phyloP scores from a whole-genome alignment of 345 rosid genomes.

The thale cress (Arabidopsis thaliana) region DNA sequence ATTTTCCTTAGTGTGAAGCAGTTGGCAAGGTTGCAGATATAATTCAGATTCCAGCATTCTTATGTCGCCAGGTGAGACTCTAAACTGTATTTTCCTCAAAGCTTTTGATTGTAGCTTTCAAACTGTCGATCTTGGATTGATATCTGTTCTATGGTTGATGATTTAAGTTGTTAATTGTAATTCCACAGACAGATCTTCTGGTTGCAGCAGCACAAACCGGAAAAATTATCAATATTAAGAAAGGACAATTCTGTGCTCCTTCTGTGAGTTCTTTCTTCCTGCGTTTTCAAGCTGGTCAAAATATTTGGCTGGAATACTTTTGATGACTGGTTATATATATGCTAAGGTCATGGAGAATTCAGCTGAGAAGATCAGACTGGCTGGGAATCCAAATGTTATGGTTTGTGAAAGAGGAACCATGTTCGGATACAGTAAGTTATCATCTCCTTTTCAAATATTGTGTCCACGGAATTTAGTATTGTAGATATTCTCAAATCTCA shows the following conservation, averaged over 20 bases:
- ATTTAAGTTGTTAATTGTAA: constrained; percentile 26
- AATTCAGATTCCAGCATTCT: constrained; percentile 95
- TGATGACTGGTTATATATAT: constrained; percentile 34
- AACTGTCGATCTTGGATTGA: constrained; percentile 15
- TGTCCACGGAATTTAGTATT: background rate
- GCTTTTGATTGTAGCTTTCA: constrained; percentile 27
- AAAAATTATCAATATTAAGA: constrained; percentile 88
- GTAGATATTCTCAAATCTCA: constrained; percentile 22
- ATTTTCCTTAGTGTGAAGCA: constrained; percentile 70
- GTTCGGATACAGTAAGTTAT: constrained; percentile 96
- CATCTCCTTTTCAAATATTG: constrained; percentile 20
- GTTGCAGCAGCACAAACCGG: constrained; percentile 97
- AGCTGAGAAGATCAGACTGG: constrained; percentile 84
- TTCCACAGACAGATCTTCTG: constrained; percentile 95
- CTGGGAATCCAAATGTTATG: constrained; percentile 97
- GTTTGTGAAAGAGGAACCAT: constrained; percentile 98
- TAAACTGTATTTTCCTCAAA: constrained; percentile 11
- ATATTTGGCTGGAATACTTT: background rate
- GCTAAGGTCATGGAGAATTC: constrained; percentile 88
- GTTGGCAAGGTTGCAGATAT: constrained; percentile 92
- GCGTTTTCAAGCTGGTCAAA: constrained; percentile 26
- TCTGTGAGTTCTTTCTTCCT: constrained; percentile 60
- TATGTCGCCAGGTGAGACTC: constrained; percentile 85
- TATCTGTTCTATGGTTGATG: constrained; percentile 16
- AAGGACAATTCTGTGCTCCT: constrained; percentile 97